These are phyloP conservation scores for Chaetomium olivaceum DNA, from an alignment of 2,329 filamentous ascomycete genomes.

Conservation along the genomic window DNA sequence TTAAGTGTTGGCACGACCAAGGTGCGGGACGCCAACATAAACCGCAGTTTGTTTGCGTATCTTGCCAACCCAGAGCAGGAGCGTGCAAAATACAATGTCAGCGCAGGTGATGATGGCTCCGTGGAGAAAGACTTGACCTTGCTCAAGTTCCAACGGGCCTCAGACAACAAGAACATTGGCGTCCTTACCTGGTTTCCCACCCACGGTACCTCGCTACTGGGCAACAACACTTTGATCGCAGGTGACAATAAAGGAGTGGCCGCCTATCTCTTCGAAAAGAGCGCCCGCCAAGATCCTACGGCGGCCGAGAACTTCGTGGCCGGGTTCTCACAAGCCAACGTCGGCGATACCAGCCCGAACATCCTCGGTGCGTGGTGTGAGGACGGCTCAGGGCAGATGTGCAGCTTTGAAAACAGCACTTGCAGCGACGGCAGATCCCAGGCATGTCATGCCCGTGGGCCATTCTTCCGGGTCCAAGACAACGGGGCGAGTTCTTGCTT, in stretches of 20 bases:
- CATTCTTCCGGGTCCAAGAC: constrained; percentile 66
- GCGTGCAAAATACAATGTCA: constrained; percentile 63
- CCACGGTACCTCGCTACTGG: constrained; percentile 86
- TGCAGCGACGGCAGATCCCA: constrained; percentile 71
- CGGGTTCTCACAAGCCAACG: constrained; percentile 88
- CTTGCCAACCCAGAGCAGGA: constrained; percentile 80
- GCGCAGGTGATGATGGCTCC: constrained; percentile 53
- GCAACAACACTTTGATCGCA: constrained; percentile 86
- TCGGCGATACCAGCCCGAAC: constrained; percentile 89
- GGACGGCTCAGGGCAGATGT: constrained; percentile 71
- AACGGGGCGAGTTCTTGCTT: constrained; percentile 72
- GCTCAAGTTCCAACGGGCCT: constrained; percentile 72
- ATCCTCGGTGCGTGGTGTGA: constrained; percentile 87
- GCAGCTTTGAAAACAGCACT: constrained; percentile 79
- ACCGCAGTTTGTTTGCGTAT: constrained; percentile 86
- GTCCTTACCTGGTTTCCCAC: constrained; percentile 89
- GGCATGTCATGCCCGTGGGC: constrained; percentile 72
- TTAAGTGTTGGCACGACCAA: constrained; percentile 70
- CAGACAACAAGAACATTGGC: constrained; percentile 74
- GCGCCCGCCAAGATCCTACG: constrained; percentile 53
- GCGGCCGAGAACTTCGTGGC: constrained; percentile 74
- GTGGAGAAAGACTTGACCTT: constrained; percentile 76
- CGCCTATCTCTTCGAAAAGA: constrained; percentile 78
- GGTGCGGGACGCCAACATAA: constrained; percentile 77
- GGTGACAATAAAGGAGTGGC: constrained; percentile 98